These are phyloP conservation scores for Nicotiana sylvestris DNA, from an alignment of 257 asterid species.

Conservation along the genomic window DNA sequence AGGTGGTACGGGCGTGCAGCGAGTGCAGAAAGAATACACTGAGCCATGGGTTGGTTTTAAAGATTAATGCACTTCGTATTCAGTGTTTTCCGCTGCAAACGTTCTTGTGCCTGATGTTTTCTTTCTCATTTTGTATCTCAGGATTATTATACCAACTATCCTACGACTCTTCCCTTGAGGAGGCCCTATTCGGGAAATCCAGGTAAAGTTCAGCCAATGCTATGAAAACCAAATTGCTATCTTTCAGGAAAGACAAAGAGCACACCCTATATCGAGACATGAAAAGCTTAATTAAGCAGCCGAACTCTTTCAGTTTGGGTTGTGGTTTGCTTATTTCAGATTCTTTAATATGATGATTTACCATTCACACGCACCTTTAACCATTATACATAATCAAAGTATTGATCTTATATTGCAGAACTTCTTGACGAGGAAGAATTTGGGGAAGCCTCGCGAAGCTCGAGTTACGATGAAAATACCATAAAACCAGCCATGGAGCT, in stretches of 20 bases:
- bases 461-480: slow-evolving; percentile 38
- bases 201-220: slow-evolving; percentile 32
- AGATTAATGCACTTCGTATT: slow-evolving; percentile 2
- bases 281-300: neutral
- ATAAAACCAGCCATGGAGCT: slow-evolving; percentile 47
- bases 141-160: slow-evolving; percentile 76
- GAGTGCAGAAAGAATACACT: slow-evolving; percentile 58
- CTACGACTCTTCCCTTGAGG: slow-evolving; percentile 67
- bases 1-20: slow-evolving; percentile 32
- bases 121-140: slow-evolving; percentile 20
- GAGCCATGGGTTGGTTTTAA: slow-evolving; percentile 80
- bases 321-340: neutral
- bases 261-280: neutral
- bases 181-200: slow-evolving; percentile 93
- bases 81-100: neutral
- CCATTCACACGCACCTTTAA: neutral
- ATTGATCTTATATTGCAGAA: slow-evolving; percentile 34
- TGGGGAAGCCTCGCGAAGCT: slow-evolving; percentile 33
- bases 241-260: neutral
- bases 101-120: neutral
- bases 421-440: slow-evolving; percentile 74
- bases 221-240: neutral
- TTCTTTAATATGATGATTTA: neutral
- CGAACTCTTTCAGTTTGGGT: neutral
- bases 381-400: neutral